Conservation (phyloP, 257 asterid species). For the Solanum ossicruentum region DNA sequence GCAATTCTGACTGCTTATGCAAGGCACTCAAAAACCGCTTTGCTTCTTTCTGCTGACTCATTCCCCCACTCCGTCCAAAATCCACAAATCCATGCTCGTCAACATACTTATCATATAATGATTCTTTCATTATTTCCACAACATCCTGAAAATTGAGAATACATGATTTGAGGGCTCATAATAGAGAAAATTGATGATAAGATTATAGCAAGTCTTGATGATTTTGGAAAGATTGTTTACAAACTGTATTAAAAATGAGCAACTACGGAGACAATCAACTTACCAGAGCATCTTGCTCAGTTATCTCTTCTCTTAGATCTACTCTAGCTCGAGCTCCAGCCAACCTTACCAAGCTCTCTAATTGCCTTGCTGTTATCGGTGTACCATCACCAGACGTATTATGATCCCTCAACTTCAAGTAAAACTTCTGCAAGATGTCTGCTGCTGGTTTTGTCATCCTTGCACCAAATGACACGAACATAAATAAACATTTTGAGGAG, state of each 20-base stretch:
- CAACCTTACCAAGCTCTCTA: constrained; percentile 88
- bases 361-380: constrained; percentile 96
- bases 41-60: constrained; percentile 98
- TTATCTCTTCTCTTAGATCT: constrained; percentile 84
- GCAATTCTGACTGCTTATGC: constrained; percentile 72
- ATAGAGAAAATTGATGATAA: background rate
- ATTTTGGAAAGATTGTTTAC: background rate
- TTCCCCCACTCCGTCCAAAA: constrained; percentile 95
- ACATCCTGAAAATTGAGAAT: constrained; percentile 50
- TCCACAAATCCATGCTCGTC: constrained; percentile 90
- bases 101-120: constrained; percentile 85
- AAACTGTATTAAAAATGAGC: background rate
- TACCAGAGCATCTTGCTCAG: constrained; percentile 85
- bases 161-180: background rate
- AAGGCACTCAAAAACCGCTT: constrained; percentile 79
- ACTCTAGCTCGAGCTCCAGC: constrained; percentile 97
- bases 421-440: constrained; percentile 84
- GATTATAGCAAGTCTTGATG: background rate
- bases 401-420: constrained; percentile 69
- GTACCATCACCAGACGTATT: constrained; percentile 76
- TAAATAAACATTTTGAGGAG: constrained; percentile 3
- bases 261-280: constrained; percentile 4
- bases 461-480: constrained; percentile 9
- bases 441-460: constrained; percentile 97
- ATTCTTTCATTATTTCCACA: constrained; percentile 94